Evolutionary conservation across 495 filamentous ascomycete species (phyloP).

Genomic region (Xylaria flabelliformis): DNA sequence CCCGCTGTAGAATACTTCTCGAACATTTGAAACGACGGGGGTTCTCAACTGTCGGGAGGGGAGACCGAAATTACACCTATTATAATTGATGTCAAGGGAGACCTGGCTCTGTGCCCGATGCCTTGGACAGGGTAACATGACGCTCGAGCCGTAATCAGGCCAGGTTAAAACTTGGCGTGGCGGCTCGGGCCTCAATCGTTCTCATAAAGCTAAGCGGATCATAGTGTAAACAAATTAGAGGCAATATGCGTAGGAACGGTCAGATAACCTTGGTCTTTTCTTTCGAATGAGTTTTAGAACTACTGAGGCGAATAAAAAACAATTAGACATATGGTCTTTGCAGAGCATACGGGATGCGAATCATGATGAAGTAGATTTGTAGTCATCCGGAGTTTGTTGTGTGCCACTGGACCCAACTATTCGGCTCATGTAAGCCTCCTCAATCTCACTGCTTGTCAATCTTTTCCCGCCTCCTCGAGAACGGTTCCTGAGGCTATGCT

Average conservation of each 20-base stretch:
- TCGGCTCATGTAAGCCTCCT: conserved; percentile 3
- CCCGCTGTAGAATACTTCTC: conserved; percentile 17
- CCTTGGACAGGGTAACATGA: background rate
- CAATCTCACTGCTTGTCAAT: background rate
- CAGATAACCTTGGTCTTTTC: background rate
- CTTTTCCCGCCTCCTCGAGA: background rate
- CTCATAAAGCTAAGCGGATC: background rate
- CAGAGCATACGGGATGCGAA: background rate
- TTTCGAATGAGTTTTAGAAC: background rate
- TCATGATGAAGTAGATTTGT: background rate
- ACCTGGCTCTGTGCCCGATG: background rate
- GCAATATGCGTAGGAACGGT: no score
- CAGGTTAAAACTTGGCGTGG: conserved; percentile 10
- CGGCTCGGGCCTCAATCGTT: conserved; percentile 21
- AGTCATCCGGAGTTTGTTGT: background rate
- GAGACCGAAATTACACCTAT: conserved; percentile 4
- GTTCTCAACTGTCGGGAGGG: conserved; percentile 4
- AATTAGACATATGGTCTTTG: background rate
- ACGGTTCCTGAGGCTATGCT: background rate
- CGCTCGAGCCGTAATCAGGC: conserved; percentile 10
- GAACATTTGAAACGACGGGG: conserved; percentile 23
- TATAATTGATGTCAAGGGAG: conserved; percentile 1
- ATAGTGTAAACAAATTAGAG: background rate
- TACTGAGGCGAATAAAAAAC: background rate
- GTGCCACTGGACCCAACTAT: background rate